Evolutionary conservation across 2,329 filamentous ascomycete genomes (phyloP).

Genomic region (Fusarium udum): DNA sequence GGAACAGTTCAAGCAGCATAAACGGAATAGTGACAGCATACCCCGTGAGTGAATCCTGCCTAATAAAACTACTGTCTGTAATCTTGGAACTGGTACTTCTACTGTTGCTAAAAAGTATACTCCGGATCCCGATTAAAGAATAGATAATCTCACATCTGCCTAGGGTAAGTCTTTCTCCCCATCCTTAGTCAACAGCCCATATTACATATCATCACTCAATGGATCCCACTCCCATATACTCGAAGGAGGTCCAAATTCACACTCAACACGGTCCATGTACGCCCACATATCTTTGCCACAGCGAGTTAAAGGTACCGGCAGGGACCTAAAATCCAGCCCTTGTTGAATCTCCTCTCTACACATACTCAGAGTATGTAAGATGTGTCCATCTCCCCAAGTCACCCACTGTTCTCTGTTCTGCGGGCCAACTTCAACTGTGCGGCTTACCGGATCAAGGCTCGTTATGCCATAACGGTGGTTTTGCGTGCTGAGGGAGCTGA

Average conservation of each 20-base stretch:
- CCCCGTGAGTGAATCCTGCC: fast-evolving
- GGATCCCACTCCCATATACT: not conserved
- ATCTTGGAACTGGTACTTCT: fast-evolving
- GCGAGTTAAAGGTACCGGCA: not conserved
- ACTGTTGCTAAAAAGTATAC: fast-evolving
- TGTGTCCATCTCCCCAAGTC: not conserved
- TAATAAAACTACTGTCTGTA: fast-evolving
- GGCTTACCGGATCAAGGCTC: not conserved
- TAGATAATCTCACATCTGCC: fast-evolving
- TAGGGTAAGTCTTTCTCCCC: not conserved
- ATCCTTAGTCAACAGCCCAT: no score
- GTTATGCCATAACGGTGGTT: not conserved
- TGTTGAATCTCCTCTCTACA: not conserved
- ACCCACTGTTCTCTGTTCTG: not conserved
- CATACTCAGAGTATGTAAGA: not conserved
- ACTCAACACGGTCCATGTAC: not conserved
- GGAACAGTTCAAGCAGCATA: no score
- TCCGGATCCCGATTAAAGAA: fast-evolving
- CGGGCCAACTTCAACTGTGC: not conserved
- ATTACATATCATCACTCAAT: not conserved
- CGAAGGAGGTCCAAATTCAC: not conserved
- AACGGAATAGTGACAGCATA: not conserved
- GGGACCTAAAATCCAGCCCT: not conserved
- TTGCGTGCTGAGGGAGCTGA: not conserved
- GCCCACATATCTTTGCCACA: not conserved